Conservation (phyloP, 225 moss, liverwort and hornwort genomes). For the Antitrichia curtipendula region DNA sequence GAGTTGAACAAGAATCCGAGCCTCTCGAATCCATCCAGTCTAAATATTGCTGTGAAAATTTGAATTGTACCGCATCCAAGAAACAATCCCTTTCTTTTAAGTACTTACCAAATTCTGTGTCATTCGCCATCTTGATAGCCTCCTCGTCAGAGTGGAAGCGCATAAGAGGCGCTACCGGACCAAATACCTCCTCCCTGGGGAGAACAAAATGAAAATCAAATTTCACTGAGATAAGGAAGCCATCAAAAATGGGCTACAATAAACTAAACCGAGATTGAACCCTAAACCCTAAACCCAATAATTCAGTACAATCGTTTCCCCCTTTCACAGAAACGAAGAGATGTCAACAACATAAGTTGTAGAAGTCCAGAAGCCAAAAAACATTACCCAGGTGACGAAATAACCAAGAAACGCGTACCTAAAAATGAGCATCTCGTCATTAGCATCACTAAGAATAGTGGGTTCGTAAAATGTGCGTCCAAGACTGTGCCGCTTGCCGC, state of each 20-base stretch:
- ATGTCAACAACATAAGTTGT: background rate
- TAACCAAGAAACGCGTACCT: constrained; percentile 24
- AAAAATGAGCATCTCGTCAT: constrained; percentile 74
- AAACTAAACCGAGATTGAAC: too few relatives aligned
- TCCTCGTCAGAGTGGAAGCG: constrained; percentile 81
- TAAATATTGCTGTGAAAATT: background rate
- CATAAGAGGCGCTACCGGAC: constrained; percentile 92
- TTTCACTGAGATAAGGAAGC: background rate
- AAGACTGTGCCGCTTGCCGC: constrained; percentile 77
- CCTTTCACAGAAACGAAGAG: background rate
- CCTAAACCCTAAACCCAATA: background rate
- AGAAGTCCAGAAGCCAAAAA: background rate
- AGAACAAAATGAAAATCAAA: background rate
- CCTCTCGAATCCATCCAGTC: background rate
- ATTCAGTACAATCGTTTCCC: background rate
- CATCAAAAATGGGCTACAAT: background rate
- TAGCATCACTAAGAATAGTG: constrained; percentile 60
- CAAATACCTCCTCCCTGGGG: constrained; percentile 88
- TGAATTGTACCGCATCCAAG: background rate
- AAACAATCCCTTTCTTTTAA: background rate
- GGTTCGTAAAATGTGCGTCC: constrained; percentile 86
- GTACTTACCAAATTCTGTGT: constrained; percentile 66
- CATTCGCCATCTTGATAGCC: constrained; percentile 83
- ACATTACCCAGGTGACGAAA: background rate
- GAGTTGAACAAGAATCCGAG: background rate